phyloP scores from a whole-genome alignment of 169 alveolate genomes.

The Toxoplasma gondii region DNA sequence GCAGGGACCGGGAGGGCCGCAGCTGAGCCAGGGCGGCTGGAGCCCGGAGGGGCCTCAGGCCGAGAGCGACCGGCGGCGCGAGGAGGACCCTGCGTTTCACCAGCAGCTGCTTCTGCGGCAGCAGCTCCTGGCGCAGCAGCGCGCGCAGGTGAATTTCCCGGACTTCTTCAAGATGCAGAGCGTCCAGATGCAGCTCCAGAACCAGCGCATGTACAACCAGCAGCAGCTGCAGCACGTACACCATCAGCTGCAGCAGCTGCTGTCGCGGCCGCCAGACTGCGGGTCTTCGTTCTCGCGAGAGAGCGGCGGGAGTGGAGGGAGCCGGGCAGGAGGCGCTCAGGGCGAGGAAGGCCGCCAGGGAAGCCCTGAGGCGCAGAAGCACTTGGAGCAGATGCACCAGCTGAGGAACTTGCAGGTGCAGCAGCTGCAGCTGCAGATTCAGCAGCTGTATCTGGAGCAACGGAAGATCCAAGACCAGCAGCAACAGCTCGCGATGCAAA shows the following conservation, averaged over 20 bases:
- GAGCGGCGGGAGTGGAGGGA: neutral
- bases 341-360: neutral
- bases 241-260: slow-evolving; percentile 9
- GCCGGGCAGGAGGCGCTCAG: neutral
- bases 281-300: neutral
- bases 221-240: slow-evolving; percentile 34
- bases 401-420: slow-evolving; percentile 5
- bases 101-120: slow-evolving; percentile 18
- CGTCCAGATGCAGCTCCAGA: slow-evolving; percentile 25
- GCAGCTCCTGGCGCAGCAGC: slow-evolving; percentile 9
- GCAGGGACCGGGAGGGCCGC: neutral
- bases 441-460: slow-evolving; percentile 27
- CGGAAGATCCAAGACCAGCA: neutral
- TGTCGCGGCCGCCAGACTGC: neutral
- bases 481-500: neutral
- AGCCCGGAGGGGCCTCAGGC: neutral
- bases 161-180: neutral
- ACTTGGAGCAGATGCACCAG: slow-evolving; percentile 29
- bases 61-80: neutral
- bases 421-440: slow-evolving; percentile 26
- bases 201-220: neutral
- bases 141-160: slow-evolving; percentile 23
- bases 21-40: neutral
- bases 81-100: neutral
- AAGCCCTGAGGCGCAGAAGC: neutral